A percentile compares a stretch with the other conserved stretches of the same genome.
Conservation (phyloP, 1,139 yeast genomes). For the Magnusiomyces ingens region DNA sequence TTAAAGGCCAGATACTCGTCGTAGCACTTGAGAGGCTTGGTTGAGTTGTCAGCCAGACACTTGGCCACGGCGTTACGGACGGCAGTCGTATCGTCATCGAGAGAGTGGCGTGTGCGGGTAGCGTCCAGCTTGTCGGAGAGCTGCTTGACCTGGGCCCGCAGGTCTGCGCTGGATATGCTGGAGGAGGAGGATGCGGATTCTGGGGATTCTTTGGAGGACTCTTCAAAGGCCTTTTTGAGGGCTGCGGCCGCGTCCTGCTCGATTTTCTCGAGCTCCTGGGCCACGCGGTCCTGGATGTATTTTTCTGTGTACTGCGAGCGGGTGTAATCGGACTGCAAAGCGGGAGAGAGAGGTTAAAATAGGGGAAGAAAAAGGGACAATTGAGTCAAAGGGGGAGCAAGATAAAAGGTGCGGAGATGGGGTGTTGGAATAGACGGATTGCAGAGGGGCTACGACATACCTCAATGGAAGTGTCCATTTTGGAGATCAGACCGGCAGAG, state of each 20-base stretch:
- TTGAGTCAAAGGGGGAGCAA: neutral
- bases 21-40: slow-evolving; percentile 80
- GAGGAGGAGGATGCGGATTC: slow-evolving; percentile 32
- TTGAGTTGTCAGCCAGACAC: slow-evolving; percentile 65
- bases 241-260: slow-evolving; percentile 52
- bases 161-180: slow-evolving; percentile 26
- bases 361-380: neutral
- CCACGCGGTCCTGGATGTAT: slow-evolving; percentile 70
- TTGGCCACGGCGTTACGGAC: slow-evolving; percentile 54
- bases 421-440: neutral
- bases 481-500: slow-evolving; percentile 59
- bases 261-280: slow-evolving; percentile 54
- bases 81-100: slow-evolving; percentile 34
- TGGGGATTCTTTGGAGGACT: slow-evolving; percentile 15
- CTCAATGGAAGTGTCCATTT: slow-evolving; percentile 66
- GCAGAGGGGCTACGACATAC: slow-evolving; percentile 30
- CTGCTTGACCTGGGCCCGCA: slow-evolving; percentile 39
- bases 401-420: neutral
- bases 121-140: slow-evolving; percentile 37
- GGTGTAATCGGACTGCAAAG: slow-evolving; percentile 61
- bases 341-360: neutral
- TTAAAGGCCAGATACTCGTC: slow-evolving; percentile 75
- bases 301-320: slow-evolving; percentile 75
- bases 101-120: slow-evolving; percentile 34
- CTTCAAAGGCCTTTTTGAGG: slow-evolving; percentile 41